These are phyloP conservation scores for Backusella mclennaniae DNA, from an alignment of 192 early-diverging fungal species.

Conservation along the genomic window DNA sequence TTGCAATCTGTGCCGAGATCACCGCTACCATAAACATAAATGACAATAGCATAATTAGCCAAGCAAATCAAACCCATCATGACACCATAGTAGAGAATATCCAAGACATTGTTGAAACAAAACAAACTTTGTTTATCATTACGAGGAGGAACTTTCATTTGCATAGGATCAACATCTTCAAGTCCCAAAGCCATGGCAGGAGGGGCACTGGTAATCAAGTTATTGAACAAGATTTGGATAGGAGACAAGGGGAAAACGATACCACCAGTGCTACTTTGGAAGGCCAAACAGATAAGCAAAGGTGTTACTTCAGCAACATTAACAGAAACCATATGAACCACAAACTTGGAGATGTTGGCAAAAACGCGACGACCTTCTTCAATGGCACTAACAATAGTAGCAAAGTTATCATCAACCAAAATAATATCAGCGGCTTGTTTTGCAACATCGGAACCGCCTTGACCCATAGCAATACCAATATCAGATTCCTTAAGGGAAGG, in stretches of 20 bases:
- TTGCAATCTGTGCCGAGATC: slow-evolving; percentile 62
- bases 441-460: slow-evolving; percentile 90
- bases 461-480: slow-evolving; percentile 89
- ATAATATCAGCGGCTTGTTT: slow-evolving; percentile 92
- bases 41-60: slow-evolving; percentile 59
- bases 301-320: slow-evolving; percentile 78
- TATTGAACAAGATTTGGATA: slow-evolving; percentile 78
- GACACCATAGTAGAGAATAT: slow-evolving; percentile 71
- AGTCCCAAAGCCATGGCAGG: slow-evolving; percentile 78
- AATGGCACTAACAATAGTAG: slow-evolving; percentile 80
- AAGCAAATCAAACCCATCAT: slow-evolving; percentile 65
- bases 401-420: slow-evolving; percentile 80
- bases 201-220: slow-evolving; percentile 80
- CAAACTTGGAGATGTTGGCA: slow-evolving; percentile 72
- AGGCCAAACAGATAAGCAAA: slow-evolving; percentile 70
- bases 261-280: slow-evolving; percentile 51
- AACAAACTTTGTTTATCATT: slow-evolving; percentile 61
- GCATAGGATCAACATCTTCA: slow-evolving; percentile 59
- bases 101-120: slow-evolving; percentile 59
- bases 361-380: slow-evolving; percentile 80
- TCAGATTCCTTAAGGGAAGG: slow-evolving; percentile 78
- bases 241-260: slow-evolving; percentile 77
- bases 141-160: slow-evolving; percentile 74
- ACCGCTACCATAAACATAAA: slow-evolving; percentile 59
- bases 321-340: slow-evolving; percentile 67